phyloP scores from a whole-genome alignment of 306 rosid genomes.

The Datisca glomerata region DNA sequence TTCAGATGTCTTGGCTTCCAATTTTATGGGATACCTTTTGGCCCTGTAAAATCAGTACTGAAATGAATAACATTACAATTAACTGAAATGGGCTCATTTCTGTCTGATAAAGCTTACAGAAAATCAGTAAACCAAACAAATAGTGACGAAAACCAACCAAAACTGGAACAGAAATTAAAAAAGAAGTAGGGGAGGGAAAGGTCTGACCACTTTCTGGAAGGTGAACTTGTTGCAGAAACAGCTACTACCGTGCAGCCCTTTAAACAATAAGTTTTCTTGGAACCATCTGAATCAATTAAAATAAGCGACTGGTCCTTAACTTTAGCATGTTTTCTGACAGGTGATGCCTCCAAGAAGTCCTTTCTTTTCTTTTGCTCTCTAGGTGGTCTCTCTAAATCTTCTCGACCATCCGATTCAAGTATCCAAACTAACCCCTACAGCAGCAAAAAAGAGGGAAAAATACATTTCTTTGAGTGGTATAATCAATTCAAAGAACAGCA shows the following conservation, averaged over 20 bases:
- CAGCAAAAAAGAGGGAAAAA: background rate
- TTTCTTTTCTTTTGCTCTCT: conserved; percentile 47
- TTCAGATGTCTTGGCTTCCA: conserved; percentile 47
- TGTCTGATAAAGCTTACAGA: background rate
- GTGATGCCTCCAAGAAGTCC: conserved; percentile 54
- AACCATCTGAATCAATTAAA: conserved; percentile 51
- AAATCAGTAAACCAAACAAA: background rate
- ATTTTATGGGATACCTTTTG: conserved; percentile 68
- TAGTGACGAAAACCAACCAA: no score
- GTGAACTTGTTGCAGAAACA: conserved; percentile 53
- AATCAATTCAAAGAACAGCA: background rate
- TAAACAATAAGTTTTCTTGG: conserved; percentile 28
- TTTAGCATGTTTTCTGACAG: conserved; percentile 52
- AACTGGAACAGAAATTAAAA: no score
- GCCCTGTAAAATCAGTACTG: conserved; percentile 44
- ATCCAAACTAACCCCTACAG: conserved; percentile 83
- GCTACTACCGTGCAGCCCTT: conserved; percentile 58
- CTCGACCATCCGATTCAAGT: conserved; percentile 50
- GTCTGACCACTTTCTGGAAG: conserved; percentile 81
- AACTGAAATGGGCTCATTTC: background rate
- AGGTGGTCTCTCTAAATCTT: conserved; percentile 27
- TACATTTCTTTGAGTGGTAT: background rate
- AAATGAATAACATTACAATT: conserved; percentile 18
- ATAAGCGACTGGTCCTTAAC: conserved; percentile 35
- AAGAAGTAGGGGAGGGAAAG: background rate